Percentiles rank a stretch among this genome's conserved stretches.
phyloP scores from a whole-genome alignment of 2,329 filamentous ascomycete genomes.

The Penicillium palitans region DNA sequence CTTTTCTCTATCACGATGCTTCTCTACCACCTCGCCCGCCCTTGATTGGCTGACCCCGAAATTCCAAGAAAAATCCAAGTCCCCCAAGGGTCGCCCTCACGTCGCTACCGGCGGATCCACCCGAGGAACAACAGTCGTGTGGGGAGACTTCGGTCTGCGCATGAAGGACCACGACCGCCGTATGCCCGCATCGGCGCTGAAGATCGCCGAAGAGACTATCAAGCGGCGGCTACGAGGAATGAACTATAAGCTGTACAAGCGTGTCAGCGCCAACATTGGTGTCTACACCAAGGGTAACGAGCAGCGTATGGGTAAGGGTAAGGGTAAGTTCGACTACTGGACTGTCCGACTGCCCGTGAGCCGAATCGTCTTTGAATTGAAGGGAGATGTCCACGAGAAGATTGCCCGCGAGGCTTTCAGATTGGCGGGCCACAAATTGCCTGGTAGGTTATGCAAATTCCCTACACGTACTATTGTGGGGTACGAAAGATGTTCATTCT shows the following conservation, averaged over 20 bases:
- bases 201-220: constrained; percentile 91
- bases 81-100: constrained; percentile 80
- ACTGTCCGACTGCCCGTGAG: constrained; percentile 85
- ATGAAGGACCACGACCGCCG: constrained; percentile 92
- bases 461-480: background rate
- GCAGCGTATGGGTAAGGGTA: constrained; percentile 98
- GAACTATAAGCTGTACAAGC: constrained; percentile 89
- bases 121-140: constrained; percentile 91
- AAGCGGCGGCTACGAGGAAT: constrained; percentile 83
- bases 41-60: constrained; percentile 81
- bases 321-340: constrained; percentile 97
- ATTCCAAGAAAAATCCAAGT: constrained; percentile 79
- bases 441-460: constrained; percentile 59
- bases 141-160: constrained; percentile 92
- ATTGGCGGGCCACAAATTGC: constrained; percentile 90
- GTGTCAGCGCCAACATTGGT: constrained; percentile 87
- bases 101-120: constrained; percentile 87
- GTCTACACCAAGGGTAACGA: constrained; percentile 96
- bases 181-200: constrained; percentile 81
- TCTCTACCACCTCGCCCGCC: constrained; percentile 67
- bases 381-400: constrained; percentile 90
- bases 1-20: constrained; percentile 57
- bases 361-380: constrained; percentile 88
- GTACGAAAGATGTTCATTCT: constrained; percentile 20
- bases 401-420: constrained; percentile 91